Base-by-base conservation (phyloP, 75 land plant species). In the Selaginella moellendorffii region DNA sequence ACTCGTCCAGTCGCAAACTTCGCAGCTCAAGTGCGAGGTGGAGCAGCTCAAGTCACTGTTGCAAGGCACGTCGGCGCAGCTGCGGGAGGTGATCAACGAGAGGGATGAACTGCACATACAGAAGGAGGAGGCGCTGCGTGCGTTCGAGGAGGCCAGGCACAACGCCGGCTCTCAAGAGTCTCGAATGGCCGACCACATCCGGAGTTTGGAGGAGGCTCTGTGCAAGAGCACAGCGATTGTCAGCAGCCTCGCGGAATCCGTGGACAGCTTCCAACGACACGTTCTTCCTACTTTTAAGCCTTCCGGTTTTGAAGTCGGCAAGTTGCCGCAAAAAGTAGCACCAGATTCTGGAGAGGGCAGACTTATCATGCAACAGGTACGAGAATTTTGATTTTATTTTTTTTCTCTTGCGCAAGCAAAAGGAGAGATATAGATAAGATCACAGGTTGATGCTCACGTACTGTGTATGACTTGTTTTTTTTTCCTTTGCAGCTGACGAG, bases 261-360 rank as follows among this genome's bases (percentile, higher is more conserved):
- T 75, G 31, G 77, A 75, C 24, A 64, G 64, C 1, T 75, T 75
- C 30, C 77, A 75, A 29, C 66, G 73, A 19, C 77, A 75, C 61
- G 77, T 75, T 26, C 77, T 75, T 1, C 77, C 77, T 1, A 75
- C 73, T 22, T 75, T 75, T 54, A 75, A 60, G 30, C 68, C 68
- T 0, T n/a, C 67, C 24, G 63, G 54, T 8, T 36, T 36, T 29
- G 69, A 75, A 52, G 28, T 60, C 9, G 30, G 30, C 36, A 75
- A 66, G 25, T 5, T 29, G 26, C 19, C 69, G 5, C 63, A 19
- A 18, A 58, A 73, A 29, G 24, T 29, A 20, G 14, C 31, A 0
- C 1, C 42, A 0, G 70, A 73, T 19, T 10, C 58, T 29, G 64
- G 64, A 2, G 8, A 27, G 5, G 14, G 29, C 8, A 26, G 51